Evolutionary conservation across 1,284 basidiomycete species (phyloP), one percentile per base, ranked within the genome.

Genomic region (Cronartium quercuum): DNA sequence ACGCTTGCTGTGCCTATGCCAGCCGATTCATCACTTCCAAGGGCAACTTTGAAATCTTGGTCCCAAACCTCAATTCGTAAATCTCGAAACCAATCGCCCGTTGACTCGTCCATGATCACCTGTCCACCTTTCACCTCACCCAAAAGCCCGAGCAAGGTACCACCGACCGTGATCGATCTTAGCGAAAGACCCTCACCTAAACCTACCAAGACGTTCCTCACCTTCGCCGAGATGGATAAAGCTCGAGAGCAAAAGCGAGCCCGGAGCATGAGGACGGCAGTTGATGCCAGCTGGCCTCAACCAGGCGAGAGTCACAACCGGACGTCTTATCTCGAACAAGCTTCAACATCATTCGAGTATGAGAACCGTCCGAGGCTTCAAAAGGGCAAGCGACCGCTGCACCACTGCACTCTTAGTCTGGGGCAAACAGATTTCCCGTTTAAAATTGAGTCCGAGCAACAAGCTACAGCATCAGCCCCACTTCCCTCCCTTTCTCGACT

Each of bases 141-240:
- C 4, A 64, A 37, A 10, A 40, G 38, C 10, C 9, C 29, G 21
- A 13, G 61, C n/a, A 12, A 63, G 18, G 6, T 18, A 7, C 61
- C 62, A 3, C 5, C 21, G 7, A 64, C 5, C 12, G 3, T 5
- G 62, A 64, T 3, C 24, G 37, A 6, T n/a, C 62, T n/a, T n/a
- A 24, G 9, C 29, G 21, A 37, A 41, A 67, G 35, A 55, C 41
- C 42, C 13, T 15, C 2, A 35, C 1, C 4, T 3, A 37, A 13
- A 35, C 3, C 18, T 2, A 55, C 34, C 35, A 18, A 34, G n/a
- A 34, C 1, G 7, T 62, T 62, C 13, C 29, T 51, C 35, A 67
- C 44, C 24, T 67, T 67, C 57, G 44, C 66, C 6, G 66, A 67
- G 24, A 51, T 67, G 15, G 66, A 67, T 35, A 29, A 24, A 9